Evolutionary conservation across 108 stramenopile species (phyloP), one percentile per base, ranked within the genome.

Genomic region (Bacterosira constricta): DNA sequence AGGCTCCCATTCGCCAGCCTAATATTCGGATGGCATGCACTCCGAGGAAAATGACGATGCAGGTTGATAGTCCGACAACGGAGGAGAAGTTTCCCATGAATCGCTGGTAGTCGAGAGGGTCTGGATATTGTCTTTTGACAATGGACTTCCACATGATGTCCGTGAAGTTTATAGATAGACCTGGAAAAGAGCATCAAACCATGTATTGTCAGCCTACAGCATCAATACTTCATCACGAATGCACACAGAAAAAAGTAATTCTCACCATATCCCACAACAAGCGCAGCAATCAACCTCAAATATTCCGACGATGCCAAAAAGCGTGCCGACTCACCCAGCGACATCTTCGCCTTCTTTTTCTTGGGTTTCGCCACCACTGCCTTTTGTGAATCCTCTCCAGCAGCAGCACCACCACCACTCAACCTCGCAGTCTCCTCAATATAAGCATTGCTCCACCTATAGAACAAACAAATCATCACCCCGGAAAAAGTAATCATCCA

Each of bases 71-170:
- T 4, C 91, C 91, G 8, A 97, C 90, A 11, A 92, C 82, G 1
- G 91, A 94, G 21, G 87, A 88, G 62, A 95, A 96, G 57, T 92
- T 92, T 18, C 93, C 97, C 96, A 98, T 98, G 75, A 98, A 98
- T 35, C 90, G 82, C 49, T 95, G 94, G 57, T 98, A 98, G 55
- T 96, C 96, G 17, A 93, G 71, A 18, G 93, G 82, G 75, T 90
- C 84, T 18, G 96, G 96, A 66, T 92, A 96, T 81, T 96, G 88
- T 49, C 81, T 83, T 63, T 96, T 95, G 39, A 98, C 93, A 76
- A 96, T 80, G 8, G 92, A 92, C 75, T 98, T 98, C 96, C 95
- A 98, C 81, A 98, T 93, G 63, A 98, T 92, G 64, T 98, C 97
- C 15, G 97, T 96, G 63, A 97, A 95, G 74, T 97, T 96, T 74